Evolutionary conservation across 73 alveolate genomes (phyloP).

Genomic region (Paramecium bursaria): DNA sequence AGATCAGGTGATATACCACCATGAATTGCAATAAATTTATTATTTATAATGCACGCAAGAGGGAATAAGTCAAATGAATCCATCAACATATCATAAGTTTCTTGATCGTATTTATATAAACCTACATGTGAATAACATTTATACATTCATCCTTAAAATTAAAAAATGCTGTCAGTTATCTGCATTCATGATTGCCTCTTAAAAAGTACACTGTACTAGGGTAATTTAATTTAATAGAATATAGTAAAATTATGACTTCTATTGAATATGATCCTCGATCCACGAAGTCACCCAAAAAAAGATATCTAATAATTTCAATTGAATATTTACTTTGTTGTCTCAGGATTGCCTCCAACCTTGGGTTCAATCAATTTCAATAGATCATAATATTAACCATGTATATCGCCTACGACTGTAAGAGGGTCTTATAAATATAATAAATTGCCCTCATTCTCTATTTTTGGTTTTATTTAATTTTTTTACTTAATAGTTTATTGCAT

Average conservation of each 20-base stretch:
- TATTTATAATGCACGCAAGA: constrained; percentile 78
- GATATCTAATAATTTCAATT: constrained; percentile 71
- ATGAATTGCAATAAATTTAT: constrained; percentile 82
- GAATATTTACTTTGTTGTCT: constrained; percentile 74
- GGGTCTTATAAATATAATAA: constrained; percentile 87
- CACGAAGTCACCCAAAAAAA: constrained; percentile 94
- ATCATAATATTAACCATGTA: constrained; percentile 95
- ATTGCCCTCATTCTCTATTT: constrained; percentile 91
- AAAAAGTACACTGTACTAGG: constrained; percentile 83
- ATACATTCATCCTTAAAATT: constrained; percentile 87
- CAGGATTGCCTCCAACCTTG: constrained; percentile 93
- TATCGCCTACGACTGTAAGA: constrained; percentile 95
- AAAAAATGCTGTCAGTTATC: constrained; percentile 91
- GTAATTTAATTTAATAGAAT: constrained; percentile 84
- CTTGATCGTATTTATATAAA: constrained; percentile 76
- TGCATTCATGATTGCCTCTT: constrained; percentile 93
- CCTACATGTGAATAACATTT: neutral
- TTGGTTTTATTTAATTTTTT: neutral
- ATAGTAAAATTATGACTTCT: constrained; percentile 86
- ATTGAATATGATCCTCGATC: constrained; percentile 95
- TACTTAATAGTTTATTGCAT: constrained; percentile 79
- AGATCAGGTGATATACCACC: constrained; percentile 92
- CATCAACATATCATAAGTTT: constrained; percentile 80
- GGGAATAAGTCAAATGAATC: constrained; percentile 87
- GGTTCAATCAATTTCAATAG: constrained; percentile 87